phyloP scores from a whole-genome alignment of 371 early-diverging fungal species.

The Syncephalastrum racemosum region DNA sequence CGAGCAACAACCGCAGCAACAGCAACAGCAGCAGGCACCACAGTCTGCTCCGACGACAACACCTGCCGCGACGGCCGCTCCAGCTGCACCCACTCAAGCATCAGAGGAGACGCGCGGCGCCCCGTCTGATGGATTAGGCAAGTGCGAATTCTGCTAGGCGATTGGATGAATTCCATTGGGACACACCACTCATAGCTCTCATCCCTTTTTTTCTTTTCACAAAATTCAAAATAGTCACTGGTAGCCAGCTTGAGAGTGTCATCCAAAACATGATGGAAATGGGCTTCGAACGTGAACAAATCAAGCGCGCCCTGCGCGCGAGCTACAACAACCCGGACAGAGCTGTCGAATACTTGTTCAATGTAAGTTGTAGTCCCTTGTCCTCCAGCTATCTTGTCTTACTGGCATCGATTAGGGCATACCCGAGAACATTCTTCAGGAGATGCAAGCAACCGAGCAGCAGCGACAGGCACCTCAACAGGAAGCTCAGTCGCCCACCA shows the following conservation, averaged over 20 bases:
- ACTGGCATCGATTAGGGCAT: conserved; percentile 40
- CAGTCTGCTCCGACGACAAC: conserved; percentile 23
- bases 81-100: conserved; percentile 30
- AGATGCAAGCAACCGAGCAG: conserved; percentile 22
- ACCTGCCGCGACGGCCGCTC: conserved; percentile 15
- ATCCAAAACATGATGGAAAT: conserved; percentile 90
- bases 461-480: conserved; percentile 3
- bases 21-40: conserved; percentile 8
- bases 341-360: conserved; percentile 95
- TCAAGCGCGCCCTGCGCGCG: conserved; percentile 89
- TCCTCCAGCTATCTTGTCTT: no score
- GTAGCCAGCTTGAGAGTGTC: conserved; percentile 73
- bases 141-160: no score
- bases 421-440: conserved; percentile 41
- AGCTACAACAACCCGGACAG: conserved; percentile 97
- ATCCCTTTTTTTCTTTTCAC: conserved; percentile 1
- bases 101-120: conserved; percentile 6
- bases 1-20: conserved; percentile 1
- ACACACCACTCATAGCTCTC: conserved; percentile 32
- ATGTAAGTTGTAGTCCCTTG: conserved; percentile 41
- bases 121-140: no score
- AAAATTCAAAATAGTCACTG: conserved; percentile 54
- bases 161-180: conserved; percentile 6
- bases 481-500: background rate
- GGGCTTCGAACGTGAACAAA: conserved; percentile 91